Base-by-base conservation (phyloP, 441 rosid genomes). In the Capsella rubella region DNA sequence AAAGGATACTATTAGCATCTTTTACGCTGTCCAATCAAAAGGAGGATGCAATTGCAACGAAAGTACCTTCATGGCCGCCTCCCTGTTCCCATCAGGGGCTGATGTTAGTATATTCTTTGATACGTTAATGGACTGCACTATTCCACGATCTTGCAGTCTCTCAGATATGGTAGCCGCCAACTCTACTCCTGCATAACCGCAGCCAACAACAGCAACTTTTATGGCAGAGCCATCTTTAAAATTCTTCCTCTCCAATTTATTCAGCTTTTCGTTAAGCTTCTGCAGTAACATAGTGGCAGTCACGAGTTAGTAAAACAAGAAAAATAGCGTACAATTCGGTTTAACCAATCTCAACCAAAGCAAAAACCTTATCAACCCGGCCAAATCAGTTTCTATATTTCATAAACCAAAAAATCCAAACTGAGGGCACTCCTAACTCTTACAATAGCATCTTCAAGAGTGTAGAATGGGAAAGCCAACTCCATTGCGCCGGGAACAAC, bases 101-200 rank as follows among this genome's bases (percentile, higher is more conserved):
- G 89, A 77, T 74, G 97, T 89, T 73, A 90, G 87, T 76, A 94
- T 90, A n/a, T 84, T 84, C 21, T 83, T 87, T 37, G 90, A 90
- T 71, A 87, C 91, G 35, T 92, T 92, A 67, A 94, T 86, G 73
- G 91, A 92, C 67, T 85, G 92, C 39, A 94, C 94, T 37, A 78
- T 80, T 64, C 99, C 99, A 46, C 84, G 87, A 60, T 88, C 90
- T 80, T 83, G 88, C 66, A 94, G 84, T 82, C 99, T 90, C 79
- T 94, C 99, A 3, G 99, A 78, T 69, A 94, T 64, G 31, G 97
- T 92, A 45, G 99, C 99, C 83, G 99, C 97, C 75, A 94, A 81
- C 83, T 94, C 99, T 58, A 94, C 89, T 59, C 99, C 99, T 32
- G 94, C 80, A 67, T 94, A 94, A 80, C 99, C 99, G 73, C 99